These are phyloP conservation scores for Tetradesmus obliquus DNA, from an alignment of 139 green algal genomes.

Conservation along the genomic window DNA sequence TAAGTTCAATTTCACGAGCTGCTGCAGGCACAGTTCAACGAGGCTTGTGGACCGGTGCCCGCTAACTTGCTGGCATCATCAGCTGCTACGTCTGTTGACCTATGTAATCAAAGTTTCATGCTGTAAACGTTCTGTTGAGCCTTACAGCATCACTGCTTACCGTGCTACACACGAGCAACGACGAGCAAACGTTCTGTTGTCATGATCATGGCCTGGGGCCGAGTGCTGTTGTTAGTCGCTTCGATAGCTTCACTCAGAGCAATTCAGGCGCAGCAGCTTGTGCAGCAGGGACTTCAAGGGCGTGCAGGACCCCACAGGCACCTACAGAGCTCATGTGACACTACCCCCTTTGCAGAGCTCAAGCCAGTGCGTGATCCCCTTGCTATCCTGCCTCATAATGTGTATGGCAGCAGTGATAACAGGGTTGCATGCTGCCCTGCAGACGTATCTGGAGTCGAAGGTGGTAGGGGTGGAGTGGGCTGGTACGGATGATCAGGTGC, in stretches of 20 bases:
- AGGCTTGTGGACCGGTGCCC: not conserved
- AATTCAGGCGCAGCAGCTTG: not conserved
- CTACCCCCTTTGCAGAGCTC: slow-evolving; percentile 1
- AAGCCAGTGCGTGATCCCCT: slow-evolving; percentile 33
- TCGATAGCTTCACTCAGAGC: not conserved
- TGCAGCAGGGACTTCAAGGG: not conserved
- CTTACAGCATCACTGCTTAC: not conserved
- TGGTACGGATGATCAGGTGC: slow-evolving; percentile 46
- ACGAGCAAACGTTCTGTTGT: not conserved
- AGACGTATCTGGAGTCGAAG: slow-evolving; percentile 38
- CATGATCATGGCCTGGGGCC: not conserved
- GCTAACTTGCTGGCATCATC: not conserved
- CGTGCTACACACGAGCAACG: not conserved
- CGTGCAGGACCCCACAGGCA: not conserved
- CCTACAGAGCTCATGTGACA: slow-evolving; percentile 32
- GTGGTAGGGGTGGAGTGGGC: slow-evolving; percentile 40
- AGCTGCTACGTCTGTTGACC: not conserved
- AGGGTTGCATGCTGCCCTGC: not conserved
- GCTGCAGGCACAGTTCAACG: not conserved
- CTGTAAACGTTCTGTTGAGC: not conserved
- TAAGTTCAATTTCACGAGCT: not conserved
- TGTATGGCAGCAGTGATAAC: not conserved
- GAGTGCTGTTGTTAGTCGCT: not conserved
- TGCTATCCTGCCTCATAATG: not conserved
- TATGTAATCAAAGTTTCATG: not conserved